These are phyloP conservation scores for Gracilaria gracilis DNA, from an alignment of 23 red algal species.

Conservation along the genomic window DNA sequence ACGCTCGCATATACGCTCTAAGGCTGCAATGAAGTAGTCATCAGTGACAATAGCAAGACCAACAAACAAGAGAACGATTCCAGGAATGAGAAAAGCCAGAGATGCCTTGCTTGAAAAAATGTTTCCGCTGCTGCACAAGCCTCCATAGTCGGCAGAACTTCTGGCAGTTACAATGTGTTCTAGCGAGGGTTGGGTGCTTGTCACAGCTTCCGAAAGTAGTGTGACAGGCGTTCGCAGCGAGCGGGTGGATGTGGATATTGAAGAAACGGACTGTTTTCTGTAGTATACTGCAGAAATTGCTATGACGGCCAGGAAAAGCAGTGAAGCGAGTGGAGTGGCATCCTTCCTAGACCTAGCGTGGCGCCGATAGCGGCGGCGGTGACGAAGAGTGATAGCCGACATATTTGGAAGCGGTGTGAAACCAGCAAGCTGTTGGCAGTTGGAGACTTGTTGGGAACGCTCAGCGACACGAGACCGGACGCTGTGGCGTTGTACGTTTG, in stretches of 20 bases:
- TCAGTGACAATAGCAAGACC: conserved; percentile 81
- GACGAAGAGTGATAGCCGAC: conserved; percentile 7
- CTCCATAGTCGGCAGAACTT: conserved; percentile 28
- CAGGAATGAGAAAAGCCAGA: conserved; percentile 66
- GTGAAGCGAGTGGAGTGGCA: conserved; percentile 38
- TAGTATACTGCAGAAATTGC: not conserved
- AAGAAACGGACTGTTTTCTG: not conserved
- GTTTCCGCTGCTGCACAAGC: conserved; percentile 48
- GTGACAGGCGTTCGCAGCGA: not conserved
- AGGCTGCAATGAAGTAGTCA: conserved; percentile 77
- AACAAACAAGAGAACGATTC: conserved; percentile 54
- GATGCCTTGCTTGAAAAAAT: conserved; percentile 27
- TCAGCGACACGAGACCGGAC: not conserved
- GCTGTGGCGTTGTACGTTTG: not conserved
- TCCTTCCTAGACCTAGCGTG: conserved; percentile 16
- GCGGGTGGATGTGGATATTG: not conserved
- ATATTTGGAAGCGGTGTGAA: not conserved
- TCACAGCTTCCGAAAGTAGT: conserved; percentile 17
- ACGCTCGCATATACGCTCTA: conserved; percentile 76
- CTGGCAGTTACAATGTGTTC: conserved; percentile 20
- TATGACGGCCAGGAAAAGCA: conserved; percentile 16
- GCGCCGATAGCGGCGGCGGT: not conserved
- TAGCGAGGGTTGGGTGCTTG: not conserved
- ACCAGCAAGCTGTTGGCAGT: not conserved
- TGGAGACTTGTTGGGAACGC: not conserved